phyloP scores from a whole-genome alignment of 2,329 filamentous ascomycete genomes.

The Exophiala oligosperma region DNA sequence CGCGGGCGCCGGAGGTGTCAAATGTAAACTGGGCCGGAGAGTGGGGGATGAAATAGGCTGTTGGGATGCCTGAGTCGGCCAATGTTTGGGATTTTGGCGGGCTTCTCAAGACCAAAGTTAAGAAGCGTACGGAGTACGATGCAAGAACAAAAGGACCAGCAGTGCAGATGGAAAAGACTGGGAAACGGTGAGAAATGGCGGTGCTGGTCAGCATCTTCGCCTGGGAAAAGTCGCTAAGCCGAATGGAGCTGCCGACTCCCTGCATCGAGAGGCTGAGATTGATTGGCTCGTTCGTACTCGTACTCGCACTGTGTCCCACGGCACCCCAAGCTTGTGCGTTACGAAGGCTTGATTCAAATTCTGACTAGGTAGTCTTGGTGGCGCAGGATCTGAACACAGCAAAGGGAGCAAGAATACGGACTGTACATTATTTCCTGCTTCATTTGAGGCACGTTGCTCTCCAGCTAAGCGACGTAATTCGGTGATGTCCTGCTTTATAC shows the following conservation, averaged over 20 bases:
- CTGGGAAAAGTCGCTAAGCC: conserved; percentile 2
- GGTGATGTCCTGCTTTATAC: too few relatives aligned
- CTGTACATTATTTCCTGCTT: too few relatives aligned
- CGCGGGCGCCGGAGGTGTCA: conserved; percentile 11
- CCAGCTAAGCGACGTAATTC: too few relatives aligned
- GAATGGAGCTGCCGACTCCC: conserved; percentile 5
- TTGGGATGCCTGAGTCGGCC: not conserved
- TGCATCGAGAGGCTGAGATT: not conserved
- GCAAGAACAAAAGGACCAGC: conserved; percentile 8
- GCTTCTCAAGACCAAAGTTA: not conserved
- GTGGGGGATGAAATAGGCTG: not conserved
- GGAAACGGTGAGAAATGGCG: not conserved
- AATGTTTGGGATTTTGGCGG: not conserved
- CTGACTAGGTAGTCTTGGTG: not conserved
- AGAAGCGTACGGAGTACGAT: not conserved
- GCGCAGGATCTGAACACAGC: not conserved
- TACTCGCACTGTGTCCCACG: too few relatives aligned
- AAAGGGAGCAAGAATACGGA: too few relatives aligned
- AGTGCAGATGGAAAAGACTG: not conserved
- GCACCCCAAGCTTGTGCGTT: too few relatives aligned
- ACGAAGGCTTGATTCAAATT: too few relatives aligned
- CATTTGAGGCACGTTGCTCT: too few relatives aligned
- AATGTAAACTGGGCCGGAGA: not conserved
- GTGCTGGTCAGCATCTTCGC: not conserved
- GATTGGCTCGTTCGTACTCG: conserved; percentile 14